Evolutionary conservation across 805 yeast species (phyloP).

Genomic region (Saccharomycopsis guyanensis): DNA sequence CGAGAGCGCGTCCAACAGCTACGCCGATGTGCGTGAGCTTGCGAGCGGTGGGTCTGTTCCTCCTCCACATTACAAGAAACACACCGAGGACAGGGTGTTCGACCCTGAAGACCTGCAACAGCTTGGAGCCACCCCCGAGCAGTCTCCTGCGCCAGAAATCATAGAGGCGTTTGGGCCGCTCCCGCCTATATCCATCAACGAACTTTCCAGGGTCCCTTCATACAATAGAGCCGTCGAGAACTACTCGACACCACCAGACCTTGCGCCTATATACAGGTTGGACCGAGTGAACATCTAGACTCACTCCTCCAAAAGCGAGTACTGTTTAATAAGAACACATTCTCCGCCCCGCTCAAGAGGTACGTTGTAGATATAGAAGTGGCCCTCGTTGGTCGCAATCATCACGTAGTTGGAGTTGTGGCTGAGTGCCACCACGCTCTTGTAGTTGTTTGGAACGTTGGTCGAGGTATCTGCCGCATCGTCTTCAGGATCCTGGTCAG

Average conservation of each 20-base stretch:
- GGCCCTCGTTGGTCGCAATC: constrained; percentile 48
- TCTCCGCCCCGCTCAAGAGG: constrained; percentile 57
- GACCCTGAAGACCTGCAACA: too few relatives aligned
- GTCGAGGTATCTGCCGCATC: neutral
- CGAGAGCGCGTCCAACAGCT: neutral
- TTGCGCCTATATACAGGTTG: constrained; percentile 58
- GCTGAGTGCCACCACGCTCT: constrained; percentile 27
- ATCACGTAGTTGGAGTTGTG: constrained; percentile 31
- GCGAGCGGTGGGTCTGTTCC: constrained; percentile 40
- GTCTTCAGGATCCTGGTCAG: neutral
- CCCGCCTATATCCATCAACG: constrained; percentile 10
- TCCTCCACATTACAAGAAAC: constrained; percentile 79
- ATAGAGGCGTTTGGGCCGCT: neutral
- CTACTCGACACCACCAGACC: constrained; percentile 40
- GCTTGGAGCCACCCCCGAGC: constrained; percentile 36
- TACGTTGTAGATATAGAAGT: constrained; percentile 45
- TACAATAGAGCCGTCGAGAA: constrained; percentile 69
- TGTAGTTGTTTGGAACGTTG: neutral
- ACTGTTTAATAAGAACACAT: constrained; percentile 50
- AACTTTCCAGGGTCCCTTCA: constrained; percentile 69
- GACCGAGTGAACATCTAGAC: too few relatives aligned
- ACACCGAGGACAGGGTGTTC: constrained; percentile 74
- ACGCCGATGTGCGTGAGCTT: neutral
- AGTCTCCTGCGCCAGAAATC: neutral
- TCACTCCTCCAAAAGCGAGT: constrained; percentile 29